Evolutionary conservation across 225 moss, liverwort and hornwort species (phyloP).

Genomic region (Climacium dendroides): DNA sequence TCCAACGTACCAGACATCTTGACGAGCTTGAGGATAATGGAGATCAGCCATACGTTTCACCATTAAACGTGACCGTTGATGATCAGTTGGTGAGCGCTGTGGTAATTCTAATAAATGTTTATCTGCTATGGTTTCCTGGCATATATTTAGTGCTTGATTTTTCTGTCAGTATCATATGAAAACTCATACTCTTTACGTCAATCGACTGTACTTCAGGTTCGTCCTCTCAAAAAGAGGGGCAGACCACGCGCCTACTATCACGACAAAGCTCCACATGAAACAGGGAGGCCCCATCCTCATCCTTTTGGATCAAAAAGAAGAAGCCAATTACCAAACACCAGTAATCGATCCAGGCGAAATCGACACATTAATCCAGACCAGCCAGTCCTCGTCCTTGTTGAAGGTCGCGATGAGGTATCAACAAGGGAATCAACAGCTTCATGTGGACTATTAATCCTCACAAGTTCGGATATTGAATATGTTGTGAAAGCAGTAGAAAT

Average conservation of each 20-base stretch:
- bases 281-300: not conserved
- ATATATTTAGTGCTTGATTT: not conserved
- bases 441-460: conserved; percentile 4
- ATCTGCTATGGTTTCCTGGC: not conserved
- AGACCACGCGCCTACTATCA: conserved; percentile 3
- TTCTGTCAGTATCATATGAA: not conserved
- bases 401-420: conserved; percentile 66
- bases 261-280: not conserved
- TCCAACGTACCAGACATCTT: not conserved
- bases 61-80: not conserved
- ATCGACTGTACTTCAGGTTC: not conserved
- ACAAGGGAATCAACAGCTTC: conserved; percentile 7
- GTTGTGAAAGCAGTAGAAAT: conserved; percentile 8
- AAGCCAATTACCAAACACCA: not conserved
- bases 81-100: conserved; percentile 1
- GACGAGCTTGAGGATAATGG: not conserved
- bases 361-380: conserved; percentile 61
- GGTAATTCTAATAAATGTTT: not conserved
- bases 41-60: not conserved
- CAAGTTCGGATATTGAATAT: conserved; percentile 18
- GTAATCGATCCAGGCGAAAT: conserved; percentile 40
- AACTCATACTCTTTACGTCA: not conserved
- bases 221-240: conserved; percentile 15
- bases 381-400: conserved; percentile 44
- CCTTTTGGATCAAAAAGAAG: not conserved